phyloP scores from a whole-genome alignment of 2,329 filamentous ascomycete species.

The Sphaerulina musiva region DNA sequence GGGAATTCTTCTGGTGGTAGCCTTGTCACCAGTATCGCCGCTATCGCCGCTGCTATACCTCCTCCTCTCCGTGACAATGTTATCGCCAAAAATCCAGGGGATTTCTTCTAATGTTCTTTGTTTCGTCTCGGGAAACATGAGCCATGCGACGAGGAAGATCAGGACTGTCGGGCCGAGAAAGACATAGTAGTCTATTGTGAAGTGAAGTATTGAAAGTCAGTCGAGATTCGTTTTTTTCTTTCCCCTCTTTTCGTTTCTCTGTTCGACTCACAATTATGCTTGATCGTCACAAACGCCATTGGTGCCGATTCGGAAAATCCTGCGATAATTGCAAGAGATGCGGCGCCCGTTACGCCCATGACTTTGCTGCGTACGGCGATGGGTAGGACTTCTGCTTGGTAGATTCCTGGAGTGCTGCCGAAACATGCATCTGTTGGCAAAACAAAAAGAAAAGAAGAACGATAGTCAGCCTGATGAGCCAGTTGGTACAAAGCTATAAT shows the following conservation, averaged over 20 bases:
- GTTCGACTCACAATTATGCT: constrained; percentile 37
- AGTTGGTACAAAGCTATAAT: too few relatives aligned
- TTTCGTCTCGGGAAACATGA: constrained; percentile 43
- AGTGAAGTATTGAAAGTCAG: not conserved
- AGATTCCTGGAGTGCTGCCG: constrained; percentile 24
- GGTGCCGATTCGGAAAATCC: constrained; percentile 39
- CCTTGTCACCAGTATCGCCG: not conserved
- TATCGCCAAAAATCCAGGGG: constrained; percentile 33
- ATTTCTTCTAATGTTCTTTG: constrained; percentile 36
- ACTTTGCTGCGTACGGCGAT: constrained; percentile 48
- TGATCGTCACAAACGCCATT: constrained; percentile 49
- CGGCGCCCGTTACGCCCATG: constrained; percentile 44
- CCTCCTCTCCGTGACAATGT: not conserved
- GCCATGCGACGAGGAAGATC: constrained; percentile 46
- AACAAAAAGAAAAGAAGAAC: not conserved
- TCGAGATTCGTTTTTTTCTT: not conserved
- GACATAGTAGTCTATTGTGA: constrained; percentile 45
- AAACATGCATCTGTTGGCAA: constrained; percentile 1
- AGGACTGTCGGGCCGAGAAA: constrained; percentile 47
- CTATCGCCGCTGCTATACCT: not conserved
- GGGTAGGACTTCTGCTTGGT: constrained; percentile 50
- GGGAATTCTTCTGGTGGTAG: too few relatives aligned
- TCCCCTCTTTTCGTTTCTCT: too few relatives aligned
- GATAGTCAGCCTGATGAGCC: not conserved
- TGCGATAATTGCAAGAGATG: constrained; percentile 38